These are phyloP conservation scores for Striga asiatica DNA, from an alignment of 257 asterid species.

Conservation along the genomic window DNA sequence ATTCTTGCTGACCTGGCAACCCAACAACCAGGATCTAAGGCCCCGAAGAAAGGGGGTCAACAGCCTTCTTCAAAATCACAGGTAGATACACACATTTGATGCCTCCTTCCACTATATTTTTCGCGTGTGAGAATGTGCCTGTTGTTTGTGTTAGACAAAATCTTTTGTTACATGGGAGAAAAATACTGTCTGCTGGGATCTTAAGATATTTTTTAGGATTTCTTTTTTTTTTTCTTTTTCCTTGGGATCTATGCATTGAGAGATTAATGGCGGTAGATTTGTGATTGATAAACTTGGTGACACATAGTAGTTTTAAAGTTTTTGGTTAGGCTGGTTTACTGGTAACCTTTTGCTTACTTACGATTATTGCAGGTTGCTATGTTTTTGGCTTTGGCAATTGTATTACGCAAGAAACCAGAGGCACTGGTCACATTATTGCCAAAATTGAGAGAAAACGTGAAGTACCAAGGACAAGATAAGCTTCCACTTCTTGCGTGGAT, in stretches of 20 bases:
- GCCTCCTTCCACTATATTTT: not conserved
- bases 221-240: no score
- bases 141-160: not conserved
- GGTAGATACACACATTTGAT: conserved; percentile 26
- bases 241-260: no score
- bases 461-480: conserved; percentile 83
- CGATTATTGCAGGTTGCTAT: conserved; percentile 60
- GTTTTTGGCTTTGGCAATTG: conserved; percentile 66
- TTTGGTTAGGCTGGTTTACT: no score
- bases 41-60: conserved; percentile 56
- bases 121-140: no score
- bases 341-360: not conserved
- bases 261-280: no score
- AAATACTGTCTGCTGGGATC: no score
- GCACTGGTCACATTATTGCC: conserved; percentile 47
- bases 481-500: conserved; percentile 66
- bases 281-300: not conserved
- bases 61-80: conserved; percentile 65
- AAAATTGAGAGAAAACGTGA: conserved; percentile 41
- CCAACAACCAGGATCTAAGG: conserved; percentile 49
- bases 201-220: no score
- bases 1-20: conserved; percentile 54
- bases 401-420: conserved; percentile 72
- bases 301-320: not conserved
- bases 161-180: not conserved